These are phyloP conservation scores for Zygosaccharomyces sapae DNA, from an alignment of 1,139 yeast species.

Conservation along the genomic window DNA sequence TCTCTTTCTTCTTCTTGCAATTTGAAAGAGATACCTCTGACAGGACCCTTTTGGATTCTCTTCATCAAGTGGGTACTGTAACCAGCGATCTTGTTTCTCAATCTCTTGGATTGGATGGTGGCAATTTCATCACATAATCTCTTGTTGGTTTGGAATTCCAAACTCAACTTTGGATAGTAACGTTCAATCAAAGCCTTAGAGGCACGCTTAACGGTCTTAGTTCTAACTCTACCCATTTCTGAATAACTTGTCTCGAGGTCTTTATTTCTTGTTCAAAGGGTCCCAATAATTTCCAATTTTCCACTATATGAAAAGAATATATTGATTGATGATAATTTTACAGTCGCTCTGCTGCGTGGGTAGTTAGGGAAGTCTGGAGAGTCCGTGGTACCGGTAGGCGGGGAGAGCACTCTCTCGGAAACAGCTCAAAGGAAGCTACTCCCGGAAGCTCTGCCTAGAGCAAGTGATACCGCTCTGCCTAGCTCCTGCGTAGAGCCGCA, in stretches of 20 bases:
- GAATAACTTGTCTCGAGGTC: slow-evolving; percentile 29
- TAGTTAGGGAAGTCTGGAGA: background rate
- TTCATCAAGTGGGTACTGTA: slow-evolving; percentile 99
- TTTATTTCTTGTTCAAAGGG: background rate
- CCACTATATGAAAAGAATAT: background rate
- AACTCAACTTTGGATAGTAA: slow-evolving; percentile 99
- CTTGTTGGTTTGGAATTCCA: slow-evolving; percentile 99
- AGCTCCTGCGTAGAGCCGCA: background rate
- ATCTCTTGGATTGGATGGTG: slow-evolving; percentile 98
- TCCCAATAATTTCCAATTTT: background rate
- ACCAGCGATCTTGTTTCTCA: slow-evolving; percentile 99
- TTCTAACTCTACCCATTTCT: slow-evolving; percentile 88
- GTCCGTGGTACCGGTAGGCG: background rate
- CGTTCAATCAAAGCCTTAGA: slow-evolving; percentile 99
- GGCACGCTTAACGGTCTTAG: slow-evolving; percentile 99
- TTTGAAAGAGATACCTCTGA: slow-evolving; percentile 99
- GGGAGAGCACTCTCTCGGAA: background rate
- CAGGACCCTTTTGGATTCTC: slow-evolving; percentile 99
- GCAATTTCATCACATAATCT: slow-evolving; percentile 98
- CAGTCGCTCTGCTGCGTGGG: background rate
- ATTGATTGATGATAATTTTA: background rate
- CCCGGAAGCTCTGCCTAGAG: background rate
- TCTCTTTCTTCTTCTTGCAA: slow-evolving; percentile 99
- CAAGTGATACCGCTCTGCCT: background rate
- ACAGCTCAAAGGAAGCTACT: background rate